Conservation (phyloP, 2,329 filamentous ascomycete genomes). For the Exophiala calicioides region DNA sequence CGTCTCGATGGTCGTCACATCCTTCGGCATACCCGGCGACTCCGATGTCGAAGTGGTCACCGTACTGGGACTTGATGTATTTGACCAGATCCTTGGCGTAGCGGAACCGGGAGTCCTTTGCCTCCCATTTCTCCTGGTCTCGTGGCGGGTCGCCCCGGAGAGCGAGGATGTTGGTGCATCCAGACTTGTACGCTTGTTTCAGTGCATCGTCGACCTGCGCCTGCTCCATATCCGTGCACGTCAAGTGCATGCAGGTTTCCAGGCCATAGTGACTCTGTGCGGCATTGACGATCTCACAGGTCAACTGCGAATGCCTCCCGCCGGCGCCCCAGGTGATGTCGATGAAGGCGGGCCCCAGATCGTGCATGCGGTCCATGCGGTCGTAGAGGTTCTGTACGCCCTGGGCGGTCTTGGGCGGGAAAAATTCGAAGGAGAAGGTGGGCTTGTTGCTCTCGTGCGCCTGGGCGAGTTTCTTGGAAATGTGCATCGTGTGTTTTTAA, state of each 20-base stretch:
- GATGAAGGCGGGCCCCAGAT: constrained; percentile 90
- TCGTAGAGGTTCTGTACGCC: constrained; percentile 99
- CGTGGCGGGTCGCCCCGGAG: constrained; percentile 89
- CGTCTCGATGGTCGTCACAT: constrained; percentile 86
- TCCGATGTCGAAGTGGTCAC: constrained; percentile 93
- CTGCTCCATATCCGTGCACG: constrained; percentile 95
- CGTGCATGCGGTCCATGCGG: constrained; percentile 98
- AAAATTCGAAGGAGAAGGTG: constrained; percentile 99
- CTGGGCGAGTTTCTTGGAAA: constrained; percentile 85
- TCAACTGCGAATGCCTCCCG: constrained; percentile 85
- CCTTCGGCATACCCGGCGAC: constrained; percentile 97
- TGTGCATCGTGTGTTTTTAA: constrained; percentile 71
- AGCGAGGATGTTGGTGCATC: constrained; percentile 96
- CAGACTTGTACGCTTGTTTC: constrained; percentile 83
- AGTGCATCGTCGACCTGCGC: constrained; percentile 90
- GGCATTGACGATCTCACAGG: constrained; percentile 95
- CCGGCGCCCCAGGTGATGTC: constrained; percentile 99
- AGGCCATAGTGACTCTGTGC: constrained; percentile 93
- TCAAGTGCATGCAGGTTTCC: constrained; percentile 98
- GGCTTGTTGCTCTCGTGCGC: constrained; percentile 76
- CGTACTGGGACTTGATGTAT: constrained; percentile 77
- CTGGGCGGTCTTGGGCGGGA: constrained; percentile 84
- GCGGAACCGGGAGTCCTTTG: constrained; percentile 79
- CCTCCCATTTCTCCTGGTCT: constrained; percentile 92
- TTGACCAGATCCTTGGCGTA: constrained; percentile 90